Evolutionary conservation across 2,329 filamentous ascomycete genomes (phyloP).

Genomic region (Trichoderma polysporum): DNA sequence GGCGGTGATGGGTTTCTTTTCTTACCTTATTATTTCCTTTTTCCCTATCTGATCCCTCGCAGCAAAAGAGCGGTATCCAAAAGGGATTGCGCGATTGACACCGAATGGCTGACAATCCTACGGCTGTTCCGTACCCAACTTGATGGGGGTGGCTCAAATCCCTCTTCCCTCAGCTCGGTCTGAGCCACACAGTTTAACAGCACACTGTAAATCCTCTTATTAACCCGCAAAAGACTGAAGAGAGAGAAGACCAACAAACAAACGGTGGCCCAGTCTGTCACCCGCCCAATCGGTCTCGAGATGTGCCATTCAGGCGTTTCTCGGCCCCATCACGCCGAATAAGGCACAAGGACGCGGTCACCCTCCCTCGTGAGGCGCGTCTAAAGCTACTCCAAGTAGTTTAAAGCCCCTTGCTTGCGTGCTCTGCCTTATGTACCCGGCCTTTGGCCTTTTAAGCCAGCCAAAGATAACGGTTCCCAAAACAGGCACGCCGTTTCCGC

Average conservation of each 20-base stretch:
- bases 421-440: neutral
- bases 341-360: constrained; percentile 6
- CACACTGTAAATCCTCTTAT: neutral
- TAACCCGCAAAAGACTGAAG: neutral
- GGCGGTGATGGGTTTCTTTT: neutral
- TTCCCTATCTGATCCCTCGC: neutral
- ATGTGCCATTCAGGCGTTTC: neutral
- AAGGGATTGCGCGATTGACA: neutral
- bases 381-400: neutral
- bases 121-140: neutral
- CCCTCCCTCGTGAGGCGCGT: constrained; percentile 5
- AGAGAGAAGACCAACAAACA: neutral
- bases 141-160: constrained; percentile 11
- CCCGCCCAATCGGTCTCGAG: constrained; percentile 9
- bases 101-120: neutral
- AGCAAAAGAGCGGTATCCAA: neutral
- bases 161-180: neutral
- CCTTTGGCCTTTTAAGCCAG: neutral
- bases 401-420: neutral
- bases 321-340: neutral
- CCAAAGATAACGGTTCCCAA: neutral
- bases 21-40: neutral
- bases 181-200: constrained; percentile 10
- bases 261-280: neutral
- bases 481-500: constrained; percentile 3